phyloP scores from a whole-genome alignment of 2,329 filamentous ascomycete genomes.

The Paecilomyces niveus region DNA sequence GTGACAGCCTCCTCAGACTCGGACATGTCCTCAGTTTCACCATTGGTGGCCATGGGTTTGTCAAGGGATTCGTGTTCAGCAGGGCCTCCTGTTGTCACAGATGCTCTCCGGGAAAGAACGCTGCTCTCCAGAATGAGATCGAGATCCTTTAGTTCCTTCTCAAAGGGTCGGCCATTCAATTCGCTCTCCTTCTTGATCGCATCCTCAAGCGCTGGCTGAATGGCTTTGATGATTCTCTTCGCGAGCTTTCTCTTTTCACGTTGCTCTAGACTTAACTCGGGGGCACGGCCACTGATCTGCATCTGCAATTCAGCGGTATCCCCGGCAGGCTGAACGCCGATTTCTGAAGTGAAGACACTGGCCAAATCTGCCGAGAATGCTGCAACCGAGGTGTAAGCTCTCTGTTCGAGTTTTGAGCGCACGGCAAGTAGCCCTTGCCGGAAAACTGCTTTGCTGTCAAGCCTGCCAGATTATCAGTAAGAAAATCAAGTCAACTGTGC shows the following conservation, averaged over 20 bases:
- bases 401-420: conserved; percentile 47
- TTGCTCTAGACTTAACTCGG: conserved; percentile 53
- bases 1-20: conserved; percentile 3
- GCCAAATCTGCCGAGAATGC: conserved; percentile 55
- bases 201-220: conserved; percentile 70
- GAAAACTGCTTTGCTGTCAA: conserved; percentile 50
- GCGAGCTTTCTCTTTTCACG: conserved; percentile 78
- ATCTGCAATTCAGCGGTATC: conserved; percentile 42
- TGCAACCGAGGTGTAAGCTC: conserved; percentile 54
- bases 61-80: conserved; percentile 34
- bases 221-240: conserved; percentile 77
- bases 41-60: conserved; percentile 39
- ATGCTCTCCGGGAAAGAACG: conserved; percentile 47
- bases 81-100: conserved; percentile 36
- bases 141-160: conserved; percentile 64
- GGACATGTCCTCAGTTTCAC: conserved; percentile 15
- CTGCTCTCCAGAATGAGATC: conserved; percentile 65
- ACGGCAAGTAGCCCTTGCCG: conserved; percentile 47
- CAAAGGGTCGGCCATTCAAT: conserved; percentile 61
- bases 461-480: conserved; percentile 21
- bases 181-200: conserved; percentile 78
- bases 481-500: neutral
- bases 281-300: conserved; percentile 42
- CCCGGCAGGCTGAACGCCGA: conserved; percentile 42
- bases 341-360: conserved; percentile 48